Percentiles rank a stretch among this genome's conserved stretches.
Evolutionary conservation across 805 yeast genomes (phyloP).

Genomic region (Priceomyces medius): DNA sequence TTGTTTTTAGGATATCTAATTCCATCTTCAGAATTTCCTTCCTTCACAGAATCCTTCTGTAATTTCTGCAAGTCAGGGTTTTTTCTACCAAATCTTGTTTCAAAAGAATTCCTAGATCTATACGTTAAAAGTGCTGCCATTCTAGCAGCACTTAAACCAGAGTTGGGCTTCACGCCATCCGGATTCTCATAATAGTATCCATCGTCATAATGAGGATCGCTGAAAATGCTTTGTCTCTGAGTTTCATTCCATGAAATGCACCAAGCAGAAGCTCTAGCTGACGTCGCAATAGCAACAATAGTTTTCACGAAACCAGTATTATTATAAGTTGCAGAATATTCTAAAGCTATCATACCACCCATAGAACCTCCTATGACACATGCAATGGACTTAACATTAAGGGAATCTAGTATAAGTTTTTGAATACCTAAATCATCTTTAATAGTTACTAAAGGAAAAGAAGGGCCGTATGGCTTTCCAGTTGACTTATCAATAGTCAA

Average conservation of each 20-base stretch:
- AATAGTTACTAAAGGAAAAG: conserved; percentile 90
- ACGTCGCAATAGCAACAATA: conserved; percentile 84
- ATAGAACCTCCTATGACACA: conserved; percentile 94
- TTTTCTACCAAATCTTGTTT: conserved; percentile 85
- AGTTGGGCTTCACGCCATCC: conserved; percentile 66
- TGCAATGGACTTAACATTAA: conserved; percentile 79
- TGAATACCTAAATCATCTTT: conserved; percentile 89
- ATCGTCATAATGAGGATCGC: conserved; percentile 90
- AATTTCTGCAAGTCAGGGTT: conserved; percentile 24
- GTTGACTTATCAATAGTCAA: conserved; percentile 77
- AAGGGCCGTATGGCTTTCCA: conserved; percentile 83
- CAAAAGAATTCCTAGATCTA: conserved; percentile 89
- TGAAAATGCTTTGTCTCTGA: conserved; percentile 91
- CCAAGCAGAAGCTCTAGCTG: conserved; percentile 97
- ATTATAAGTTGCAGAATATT: conserved; percentile 67
- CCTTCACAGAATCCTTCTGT: conserved; percentile 9
- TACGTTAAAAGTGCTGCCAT: conserved; percentile 95
- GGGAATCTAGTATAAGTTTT: conserved; percentile 67
- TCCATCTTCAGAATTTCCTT: conserved; percentile 17
- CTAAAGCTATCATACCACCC: conserved; percentile 97
- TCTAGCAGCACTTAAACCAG: conserved; percentile 93
- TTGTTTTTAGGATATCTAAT: conserved; percentile 45
- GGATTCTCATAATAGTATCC: conserved; percentile 73
- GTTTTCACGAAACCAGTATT: conserved; percentile 65
- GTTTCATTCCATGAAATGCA: conserved; percentile 99